These are phyloP conservation scores for Ceratocystis diversiconidia DNA, from an alignment of 2,329 filamentous ascomycete species.

Conservation along the genomic window DNA sequence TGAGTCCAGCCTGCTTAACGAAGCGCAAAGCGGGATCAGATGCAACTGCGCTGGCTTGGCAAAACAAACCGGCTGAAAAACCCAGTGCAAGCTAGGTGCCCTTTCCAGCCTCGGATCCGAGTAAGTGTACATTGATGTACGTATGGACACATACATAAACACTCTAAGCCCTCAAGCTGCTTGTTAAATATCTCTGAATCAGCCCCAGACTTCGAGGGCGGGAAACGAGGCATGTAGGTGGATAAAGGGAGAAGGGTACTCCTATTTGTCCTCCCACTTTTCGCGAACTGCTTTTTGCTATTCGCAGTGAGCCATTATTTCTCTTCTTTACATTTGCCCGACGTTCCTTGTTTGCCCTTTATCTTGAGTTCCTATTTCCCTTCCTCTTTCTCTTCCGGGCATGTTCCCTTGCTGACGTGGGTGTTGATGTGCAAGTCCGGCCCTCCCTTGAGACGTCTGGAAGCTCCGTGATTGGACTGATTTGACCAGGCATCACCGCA, in stretches of 20 bases:
- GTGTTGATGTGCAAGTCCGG: neutral
- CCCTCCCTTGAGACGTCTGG: neutral
- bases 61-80: too few relatives aligned
- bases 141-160: neutral
- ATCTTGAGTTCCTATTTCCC: neutral
- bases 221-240: neutral
- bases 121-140: neutral
- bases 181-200: neutral
- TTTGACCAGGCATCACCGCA: neutral
- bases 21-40: too few relatives aligned
- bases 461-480: neutral
- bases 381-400: neutral
- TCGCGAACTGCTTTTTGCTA: neutral
- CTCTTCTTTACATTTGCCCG: neutral
- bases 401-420: neutral
- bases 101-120: too few relatives aligned
- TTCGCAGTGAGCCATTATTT: neutral
- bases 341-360: neutral
- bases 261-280: neutral
- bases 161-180: neutral
- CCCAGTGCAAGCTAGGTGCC: too few relatives aligned
- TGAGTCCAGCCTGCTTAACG: too few relatives aligned
- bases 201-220: neutral
- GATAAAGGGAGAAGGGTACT: neutral
- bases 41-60: too few relatives aligned